Evolutionary conservation across 169 alveolate species (phyloP), one percentile per base, ranked within the genome.

Genomic region (Eimeria necatrix): DNA sequence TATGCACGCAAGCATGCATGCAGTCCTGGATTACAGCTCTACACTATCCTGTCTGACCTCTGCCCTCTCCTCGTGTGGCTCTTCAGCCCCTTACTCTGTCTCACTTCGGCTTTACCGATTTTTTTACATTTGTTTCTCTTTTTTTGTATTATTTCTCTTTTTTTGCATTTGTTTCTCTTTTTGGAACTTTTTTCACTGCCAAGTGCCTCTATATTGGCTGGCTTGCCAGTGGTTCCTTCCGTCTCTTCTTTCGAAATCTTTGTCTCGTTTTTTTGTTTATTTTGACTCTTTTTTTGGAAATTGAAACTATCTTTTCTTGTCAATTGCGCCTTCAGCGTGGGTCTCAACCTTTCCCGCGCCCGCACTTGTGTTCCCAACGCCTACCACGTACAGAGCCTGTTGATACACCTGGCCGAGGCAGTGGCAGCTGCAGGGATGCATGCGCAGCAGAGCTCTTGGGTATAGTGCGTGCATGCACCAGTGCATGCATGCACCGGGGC

Each of bases 281-380:
- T 68, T 7, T 5, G 6, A 6, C 46, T 68, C 14, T 0, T 22
- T 22, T 22, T 68, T 10, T 48, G 0, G 0, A 9, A 12, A 56
- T 16, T 56, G 18, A 12, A 12, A 12, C 2, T 56, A 12, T 56
- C 64, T 56, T 16, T 56, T 68, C 14, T 20, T 68, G 73, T 61
- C n/a, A 61, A 9, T 24, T 18, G 20, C n/a, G 22, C 73, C 52
- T 24, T 26, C 86, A 81, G 90, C 53, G 90, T 81, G 71, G 90
- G 90, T 12, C 71, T 81, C 12, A 51, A 81, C 41, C 52, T 81
- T 3, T 81, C 90, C 32, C 46, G 90, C 10, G 90, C 90, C 53
- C 90, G 52, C 73, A 24, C 74, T 7, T 81, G 90, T n/a, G 90
- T 81, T 20, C 90, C 90, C 52, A 81, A 81, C 52, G 90, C 90